Evolutionary conservation across 2,329 filamentous ascomycete species (phyloP), one percentile per base, ranked within the genome.

Genomic region (Scortechinia acanthostroma): DNA sequence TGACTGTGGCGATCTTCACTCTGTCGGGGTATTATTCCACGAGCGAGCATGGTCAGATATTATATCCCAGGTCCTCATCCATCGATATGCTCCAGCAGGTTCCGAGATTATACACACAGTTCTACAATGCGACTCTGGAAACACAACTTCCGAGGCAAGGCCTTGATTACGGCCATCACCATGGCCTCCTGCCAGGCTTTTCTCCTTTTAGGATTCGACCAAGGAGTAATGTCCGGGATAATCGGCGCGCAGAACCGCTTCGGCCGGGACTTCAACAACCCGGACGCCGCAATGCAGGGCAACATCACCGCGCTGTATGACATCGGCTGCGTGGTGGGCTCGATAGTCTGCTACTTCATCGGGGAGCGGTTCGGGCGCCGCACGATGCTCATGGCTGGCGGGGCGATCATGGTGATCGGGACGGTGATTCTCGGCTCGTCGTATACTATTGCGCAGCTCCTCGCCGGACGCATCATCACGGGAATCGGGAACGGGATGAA

Each of bases 391-490:
- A 59, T 70, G 35, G 49, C 61, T 0, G 68, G 66, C 4, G 64
- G 62, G 0, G 47, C 55, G 3, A 63, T 68, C 33, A 70, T 71
- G 65, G 53, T 71, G 4, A 50, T 71, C 19, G 69, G 69, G 13
- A 63, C 69, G 0, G 53, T 60, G 10, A 63, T 73, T 17, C 62
- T 69, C 20, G 56, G 58, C 0, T 60, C 62, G 1, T 64, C 69
- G 0, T 64, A 58, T 30, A 59, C 55, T 0, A 50, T 68, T 2
- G 56, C 59, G 1, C 69, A 73, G 46, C 59, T 74, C 25, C 64
- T 74, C 14, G 59, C 66, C 14, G 70, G 68, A 0, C 57, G 70
- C 20, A 63, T 71, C 42, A 59, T 72, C 16, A 69, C 68, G 2
- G 69, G 69, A 0, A 53, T 73, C 21, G 64, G 65, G 2, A 65